phyloP scores from a whole-genome alignment of 495 filamentous ascomycete species.

The Staphylotrichum longicolle region DNA sequence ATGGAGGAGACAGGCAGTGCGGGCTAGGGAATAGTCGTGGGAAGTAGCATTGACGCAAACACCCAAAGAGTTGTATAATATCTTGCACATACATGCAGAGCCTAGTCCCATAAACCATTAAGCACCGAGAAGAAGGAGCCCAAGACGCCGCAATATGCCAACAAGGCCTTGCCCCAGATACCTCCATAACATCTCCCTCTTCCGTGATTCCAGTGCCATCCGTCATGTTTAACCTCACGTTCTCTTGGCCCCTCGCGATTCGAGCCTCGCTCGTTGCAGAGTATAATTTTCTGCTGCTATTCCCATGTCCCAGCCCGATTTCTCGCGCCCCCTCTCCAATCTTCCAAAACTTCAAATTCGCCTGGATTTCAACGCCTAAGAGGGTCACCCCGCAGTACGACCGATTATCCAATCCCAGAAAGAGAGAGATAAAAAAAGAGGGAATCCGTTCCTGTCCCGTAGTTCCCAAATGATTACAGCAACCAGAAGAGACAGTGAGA shows the following conservation, averaged over 20 bases:
- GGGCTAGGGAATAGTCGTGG: no score
- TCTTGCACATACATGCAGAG: no score
- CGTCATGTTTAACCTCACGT: not conserved
- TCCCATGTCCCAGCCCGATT: not conserved
- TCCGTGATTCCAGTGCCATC: slow-evolving; percentile 2
- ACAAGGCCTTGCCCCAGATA: not conserved
- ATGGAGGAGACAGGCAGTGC: no score
- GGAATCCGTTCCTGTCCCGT: not conserved
- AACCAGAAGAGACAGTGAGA: not conserved
- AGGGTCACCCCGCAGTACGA: no score
- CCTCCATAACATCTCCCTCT: not conserved
- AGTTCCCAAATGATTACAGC: slow-evolving; percentile 7
- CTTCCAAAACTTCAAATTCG: not conserved
- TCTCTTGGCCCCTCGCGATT: not conserved
- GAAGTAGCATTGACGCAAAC: no score
- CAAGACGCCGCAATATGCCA: not conserved
- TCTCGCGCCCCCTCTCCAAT: not conserved
- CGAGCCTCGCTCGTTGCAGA: not conserved
- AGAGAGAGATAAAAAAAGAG: not conserved
- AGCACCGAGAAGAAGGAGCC: not conserved
- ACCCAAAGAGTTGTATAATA: no score
- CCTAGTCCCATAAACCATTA: not conserved
- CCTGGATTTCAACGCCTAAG: not conserved
- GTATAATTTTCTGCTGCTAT: not conserved
- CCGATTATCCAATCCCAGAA: no score